Evolutionary conservation across 495 filamentous ascomycete genomes (phyloP), one percentile per base, ranked within the genome.

Genomic region (Penicillium bovifimosum): DNA sequence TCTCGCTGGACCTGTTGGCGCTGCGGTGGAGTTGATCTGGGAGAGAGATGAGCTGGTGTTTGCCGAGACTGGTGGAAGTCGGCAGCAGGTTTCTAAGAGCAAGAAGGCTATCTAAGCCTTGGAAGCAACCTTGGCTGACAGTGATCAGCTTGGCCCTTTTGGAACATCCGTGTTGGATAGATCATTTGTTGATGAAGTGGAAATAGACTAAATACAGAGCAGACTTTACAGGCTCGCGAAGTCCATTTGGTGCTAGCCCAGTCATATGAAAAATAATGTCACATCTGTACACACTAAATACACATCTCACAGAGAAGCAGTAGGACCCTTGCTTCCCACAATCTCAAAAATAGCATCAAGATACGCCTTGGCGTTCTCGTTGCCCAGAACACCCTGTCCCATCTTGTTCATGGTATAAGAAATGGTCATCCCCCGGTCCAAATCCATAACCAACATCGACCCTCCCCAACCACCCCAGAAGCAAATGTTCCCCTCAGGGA

Each of bases 11-110:
- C 82, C 80, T 0, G 63, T 65, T 0, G 81, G 73, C 3, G 74
- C 72, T 9, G 73, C 76, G 1, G 62, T 79, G 10, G 73, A 76
- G 42, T 64, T 83, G 54, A 62, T 82, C 17, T 84, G 80, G 80
- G 79, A 78, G 52, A 70, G 79, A 20, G 81, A 85, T 60, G 77
- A 77, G 54, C 55, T 76, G 39, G 69, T 77, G 9, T 61, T 71
- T 17, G 39, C 55, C 40, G 67, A 70, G 56, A 58, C 63, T 35
- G 59, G 61, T 1, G 55, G 61, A 13, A 28, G 55, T 2, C 58
- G 56, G 27, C 58, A 58, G 41, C 50, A 54, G 29, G 59, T 59
- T 13, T 49, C 54, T 1, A 58, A 47, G 39, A 28, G 18, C 13
- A 70, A 67, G 35, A 70, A 71, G 50, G 54, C 49, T 9, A 51